Percentiles rank a stretch among this genome's conserved stretches.
These are phyloP conservation scores for Clitoria ternatea DNA, from an alignment of 306 rosid genomes.

Conservation along the genomic window DNA sequence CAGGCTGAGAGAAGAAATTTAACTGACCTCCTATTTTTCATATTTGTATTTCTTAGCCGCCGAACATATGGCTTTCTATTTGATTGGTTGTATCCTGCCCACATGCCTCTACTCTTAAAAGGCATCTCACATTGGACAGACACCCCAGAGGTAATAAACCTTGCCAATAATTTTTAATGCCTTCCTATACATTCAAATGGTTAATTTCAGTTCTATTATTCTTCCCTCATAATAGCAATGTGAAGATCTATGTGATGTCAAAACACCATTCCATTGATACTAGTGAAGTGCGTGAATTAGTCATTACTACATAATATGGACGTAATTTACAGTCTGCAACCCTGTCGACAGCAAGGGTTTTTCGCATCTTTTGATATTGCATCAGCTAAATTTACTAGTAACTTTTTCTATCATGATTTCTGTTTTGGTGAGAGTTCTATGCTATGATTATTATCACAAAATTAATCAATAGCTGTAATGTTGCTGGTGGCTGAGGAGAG, in stretches of 20 bases:
- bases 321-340: neutral
- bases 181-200: neutral
- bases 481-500: neutral
- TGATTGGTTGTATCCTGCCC: constrained; percentile 97
- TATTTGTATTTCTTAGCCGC: constrained; percentile 57
- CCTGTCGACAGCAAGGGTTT: neutral
- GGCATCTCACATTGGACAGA: constrained; percentile 96
- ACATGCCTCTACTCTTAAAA: constrained; percentile 81
- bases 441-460: neutral
- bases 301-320: neutral
- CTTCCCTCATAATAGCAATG: neutral
- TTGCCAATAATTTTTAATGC: neutral
- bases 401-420: neutral
- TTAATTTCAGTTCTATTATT: neutral
- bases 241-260: neutral
- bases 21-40: constrained; percentile 13
- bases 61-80: constrained; percentile 90
- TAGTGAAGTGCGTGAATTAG: neutral
- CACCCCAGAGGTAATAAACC: constrained; percentile 80
- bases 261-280: neutral
- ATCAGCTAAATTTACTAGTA: constrained; percentile 3
- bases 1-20: neutral
- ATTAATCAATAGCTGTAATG: neutral
- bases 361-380: neutral
- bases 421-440: neutral